Percentiles rank a stretch among this genome's conserved stretches.
phyloP scores from a whole-genome alignment of 2,329 filamentous ascomycete genomes.

The Aurifilum marmelostoma region DNA sequence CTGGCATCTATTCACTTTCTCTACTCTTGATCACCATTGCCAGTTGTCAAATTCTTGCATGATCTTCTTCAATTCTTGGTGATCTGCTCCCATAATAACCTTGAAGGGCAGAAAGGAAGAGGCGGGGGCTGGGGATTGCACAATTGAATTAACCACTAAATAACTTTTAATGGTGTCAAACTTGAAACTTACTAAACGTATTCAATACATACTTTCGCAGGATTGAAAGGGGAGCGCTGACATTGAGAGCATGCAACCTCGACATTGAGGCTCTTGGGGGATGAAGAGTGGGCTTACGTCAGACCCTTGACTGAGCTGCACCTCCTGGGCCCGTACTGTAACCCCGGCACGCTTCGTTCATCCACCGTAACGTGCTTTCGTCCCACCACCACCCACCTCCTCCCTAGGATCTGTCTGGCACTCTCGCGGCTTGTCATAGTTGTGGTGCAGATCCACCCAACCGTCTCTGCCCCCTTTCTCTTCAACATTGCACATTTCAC shows the following conservation, averaged over 20 bases:
- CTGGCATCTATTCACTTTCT: background rate
- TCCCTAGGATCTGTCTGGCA: background rate
- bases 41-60: background rate
- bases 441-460: background rate
- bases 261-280: slow-evolving; percentile 2
- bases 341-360: background rate
- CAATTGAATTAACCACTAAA: background rate
- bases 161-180: background rate
- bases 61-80: background rate
- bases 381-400: slow-evolving; percentile 1
- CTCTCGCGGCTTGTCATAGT: background rate
- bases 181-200: background rate
- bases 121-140: background rate
- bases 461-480: background rate
- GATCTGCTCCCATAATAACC: no score
- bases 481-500: slow-evolving; percentile 6
- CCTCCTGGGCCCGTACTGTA: background rate
- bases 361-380: background rate
- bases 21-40: background rate
- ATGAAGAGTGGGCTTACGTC: background rate
- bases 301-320: background rate
- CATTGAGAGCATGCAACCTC: background rate
- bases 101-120: background rate
- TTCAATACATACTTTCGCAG: background rate
- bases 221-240: background rate